Conservation (phyloP, 2,329 filamentous ascomycete species). For the Gliomastix tumulicola region DNA sequence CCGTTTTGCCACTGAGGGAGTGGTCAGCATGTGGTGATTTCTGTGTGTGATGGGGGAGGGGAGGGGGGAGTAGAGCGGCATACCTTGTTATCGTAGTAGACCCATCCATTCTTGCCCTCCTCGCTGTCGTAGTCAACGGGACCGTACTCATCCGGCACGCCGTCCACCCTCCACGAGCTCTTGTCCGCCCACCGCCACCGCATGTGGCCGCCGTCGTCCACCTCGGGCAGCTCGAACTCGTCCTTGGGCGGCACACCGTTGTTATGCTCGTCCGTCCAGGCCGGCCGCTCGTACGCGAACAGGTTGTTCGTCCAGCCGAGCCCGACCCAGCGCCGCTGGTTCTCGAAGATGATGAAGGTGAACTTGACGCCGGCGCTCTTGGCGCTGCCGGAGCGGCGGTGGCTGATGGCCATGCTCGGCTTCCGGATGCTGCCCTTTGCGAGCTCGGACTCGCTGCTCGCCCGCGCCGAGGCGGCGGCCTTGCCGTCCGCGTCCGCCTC, state of each 20-base stretch:
- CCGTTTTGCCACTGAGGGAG: slow-evolving; percentile 76
- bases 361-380: slow-evolving; percentile 80
- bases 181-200: slow-evolving; percentile 73
- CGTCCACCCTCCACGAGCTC: slow-evolving; percentile 82
- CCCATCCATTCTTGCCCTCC: slow-evolving; percentile 73
- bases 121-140: slow-evolving; percentile 45
- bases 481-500: slow-evolving; percentile 15
- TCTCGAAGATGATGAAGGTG: slow-evolving; percentile 94
- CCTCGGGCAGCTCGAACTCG: slow-evolving; percentile 54
- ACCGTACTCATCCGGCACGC: slow-evolving; percentile 45
- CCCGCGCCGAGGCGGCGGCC: slow-evolving; percentile 6
- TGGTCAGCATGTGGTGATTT: too few species aligned
- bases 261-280: slow-evolving; percentile 95
- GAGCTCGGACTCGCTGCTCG: slow-evolving; percentile 32
- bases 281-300: slow-evolving; percentile 79
- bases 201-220: slow-evolving; percentile 51
- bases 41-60: too few species aligned
- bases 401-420: slow-evolving; percentile 16
- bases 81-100: slow-evolving; percentile 97
- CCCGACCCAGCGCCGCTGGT: slow-evolving; percentile 90
- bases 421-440: slow-evolving; percentile 23
- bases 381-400: slow-evolving; percentile 24
- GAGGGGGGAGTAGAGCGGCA: too few species aligned
- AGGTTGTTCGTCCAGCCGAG: slow-evolving; percentile 91
- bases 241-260: slow-evolving; percentile 73